A percentile compares a stretch with the other conserved stretches of the same genome.
Evolutionary conservation across 495 filamentous ascomycete species (phyloP).

Genomic region (Daldinia caldariorum): DNA sequence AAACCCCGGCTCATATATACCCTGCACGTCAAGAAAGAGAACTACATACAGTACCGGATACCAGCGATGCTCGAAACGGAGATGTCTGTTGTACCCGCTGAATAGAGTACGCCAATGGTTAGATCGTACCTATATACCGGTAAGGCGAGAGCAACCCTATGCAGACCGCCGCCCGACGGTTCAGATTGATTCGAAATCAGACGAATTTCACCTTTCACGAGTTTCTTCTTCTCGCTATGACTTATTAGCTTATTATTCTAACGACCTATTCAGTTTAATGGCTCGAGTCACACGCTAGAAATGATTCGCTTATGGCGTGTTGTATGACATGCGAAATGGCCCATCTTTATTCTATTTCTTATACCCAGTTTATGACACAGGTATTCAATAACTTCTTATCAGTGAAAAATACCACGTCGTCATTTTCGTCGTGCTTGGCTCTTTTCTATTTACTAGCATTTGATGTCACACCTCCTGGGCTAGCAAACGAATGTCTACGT

Average conservation of each 20-base stretch:
- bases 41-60: conserved; percentile 4
- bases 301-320: conserved; percentile 22
- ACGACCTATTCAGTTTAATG: neutral
- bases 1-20: conserved; percentile 18
- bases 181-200: conserved; percentile 29
- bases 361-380: conserved; percentile 18
- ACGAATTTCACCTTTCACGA: conserved; percentile 5
- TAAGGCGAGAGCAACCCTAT: conserved; percentile 25
- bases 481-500: conserved; percentile 38
- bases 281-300: conserved; percentile 22
- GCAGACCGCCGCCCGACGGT: conserved; percentile 36
- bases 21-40: conserved; percentile 17
- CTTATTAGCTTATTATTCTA: neutral
- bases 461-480: conserved; percentile 26
- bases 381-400: conserved; percentile 13
- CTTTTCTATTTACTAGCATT: conserved; percentile 5
- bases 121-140: conserved; percentile 28
- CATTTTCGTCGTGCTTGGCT: conserved; percentile 13
- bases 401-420: conserved; percentile 1
- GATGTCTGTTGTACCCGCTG: conserved; percentile 33
- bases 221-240: conserved; percentile 17
- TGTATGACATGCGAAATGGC: conserved; percentile 4
- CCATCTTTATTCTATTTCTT: conserved; percentile 7
- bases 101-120: conserved; percentile 30
- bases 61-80: conserved; percentile 14